Evolutionary conservation across 1,284 basidiomycete species (phyloP), one percentile per base, ranked within the genome.

Genomic region (Trichosporon coremiiforme): DNA sequence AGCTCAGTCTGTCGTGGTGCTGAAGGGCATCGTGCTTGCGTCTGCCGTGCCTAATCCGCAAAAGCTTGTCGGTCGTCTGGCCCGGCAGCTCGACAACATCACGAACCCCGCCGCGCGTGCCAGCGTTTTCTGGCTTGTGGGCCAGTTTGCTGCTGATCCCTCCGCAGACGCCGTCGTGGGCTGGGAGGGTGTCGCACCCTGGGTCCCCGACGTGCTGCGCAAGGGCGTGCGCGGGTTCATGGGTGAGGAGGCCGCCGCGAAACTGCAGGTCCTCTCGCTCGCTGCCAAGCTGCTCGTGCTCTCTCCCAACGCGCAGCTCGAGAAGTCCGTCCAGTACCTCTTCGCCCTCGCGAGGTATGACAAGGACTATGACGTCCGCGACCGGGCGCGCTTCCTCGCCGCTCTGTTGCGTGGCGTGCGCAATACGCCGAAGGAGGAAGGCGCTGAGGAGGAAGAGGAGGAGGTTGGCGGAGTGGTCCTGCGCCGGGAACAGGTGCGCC

Each of bases 321-420:
- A 38, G 80, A 76, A 82, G 6, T 74, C 96, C 65, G 86, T 86
- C 66, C 87, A 86, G 68, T 92, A 97, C 78, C 87, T 93, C 17
- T 88, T 95, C 74, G 87, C 88, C 0, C 87, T 97, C n/a, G 94
- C 93, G 1, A 87, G 91, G 68, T 98, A 95, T 80, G 95, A 98
- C 80, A 76, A 84, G 13, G 89, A 91, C 76, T 95, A 93, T 80
- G 93, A 95, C 76, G 90, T 97, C 36, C 88, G 95, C 41, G 95
- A 97, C 81, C 89, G 94, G 20, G 90, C 89, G 4, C 87, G 95
- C 57, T 91, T 94, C 87, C 80, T 96, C 15, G 83, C 86, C n/a
- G 87, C 89, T 2, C 86, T 96, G 3, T 85, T 95, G 6, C 81
- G 85, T 12, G 90, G 91, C 20, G 75, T 83, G 1, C 66, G 74